A percentile compares a stretch with the other conserved stretches of the same genome.
These are phyloP conservation scores for Aegilops tauschii DNA, from an alignment of 176 grass and related monocot species.

Conservation along the genomic window DNA sequence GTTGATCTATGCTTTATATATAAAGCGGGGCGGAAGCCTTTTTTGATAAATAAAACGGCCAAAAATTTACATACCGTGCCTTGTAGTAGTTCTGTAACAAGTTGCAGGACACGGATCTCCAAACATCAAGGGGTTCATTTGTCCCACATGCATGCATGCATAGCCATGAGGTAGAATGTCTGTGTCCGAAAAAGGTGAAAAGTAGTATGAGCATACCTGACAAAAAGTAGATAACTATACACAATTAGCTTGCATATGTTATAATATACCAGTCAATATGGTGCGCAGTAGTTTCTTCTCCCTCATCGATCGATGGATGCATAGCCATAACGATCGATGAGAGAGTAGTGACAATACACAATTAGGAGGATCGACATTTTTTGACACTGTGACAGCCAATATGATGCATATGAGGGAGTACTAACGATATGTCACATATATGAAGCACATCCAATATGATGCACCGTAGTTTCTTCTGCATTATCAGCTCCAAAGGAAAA, in stretches of 20 bases:
- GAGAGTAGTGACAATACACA: no score
- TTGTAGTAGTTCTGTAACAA: neutral
- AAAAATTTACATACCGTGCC: neutral
- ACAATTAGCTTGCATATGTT: neutral
- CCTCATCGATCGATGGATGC: no score
- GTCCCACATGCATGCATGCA: neutral
- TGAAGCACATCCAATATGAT: no score
- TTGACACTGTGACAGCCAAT: no score
- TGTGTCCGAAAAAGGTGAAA: neutral
- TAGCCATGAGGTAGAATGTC: conserved; percentile 32
- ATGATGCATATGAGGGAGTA: no score
- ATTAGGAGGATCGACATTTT: no score
- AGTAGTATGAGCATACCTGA: neutral
- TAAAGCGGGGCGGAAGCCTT: no score
- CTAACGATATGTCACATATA: no score
- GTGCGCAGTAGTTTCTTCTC: neutral
- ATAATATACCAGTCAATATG: neutral
- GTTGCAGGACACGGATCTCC: neutral
- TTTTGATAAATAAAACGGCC: neutral
- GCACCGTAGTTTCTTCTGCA: neutral
- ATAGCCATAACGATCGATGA: no score
- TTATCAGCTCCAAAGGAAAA: neutral
- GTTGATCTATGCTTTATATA: no score
- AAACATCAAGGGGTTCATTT: conserved; percentile 23
- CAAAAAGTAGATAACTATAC: neutral